Base-by-base conservation (phyloP, 106 monocot genomes). In the Alisma plantagoaquatica region DNA sequence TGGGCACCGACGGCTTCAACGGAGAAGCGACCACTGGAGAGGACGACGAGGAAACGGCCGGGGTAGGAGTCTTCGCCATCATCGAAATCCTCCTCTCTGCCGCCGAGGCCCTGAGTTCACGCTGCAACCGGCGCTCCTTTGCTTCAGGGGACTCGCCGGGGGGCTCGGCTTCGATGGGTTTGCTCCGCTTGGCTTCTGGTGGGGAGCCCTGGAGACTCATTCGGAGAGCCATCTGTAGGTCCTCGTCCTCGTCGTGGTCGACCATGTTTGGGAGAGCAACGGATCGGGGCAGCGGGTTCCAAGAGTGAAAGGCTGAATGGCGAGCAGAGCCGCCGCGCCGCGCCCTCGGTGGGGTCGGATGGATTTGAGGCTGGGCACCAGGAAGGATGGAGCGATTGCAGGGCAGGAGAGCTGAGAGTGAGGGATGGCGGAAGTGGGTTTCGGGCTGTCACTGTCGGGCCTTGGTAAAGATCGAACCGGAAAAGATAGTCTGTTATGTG, bases 131-230 rank as follows among this genome's bases (percentile, higher is more conserved):
- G 45, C 85, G 61, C 44, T 57, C 72, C 74, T 60, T 70, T 19
- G 69, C 68, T 50, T 90, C 90, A 55, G 57, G 75, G 8, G 85
- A 79, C 70, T 90, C 90, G 33, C 75, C 88, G 30, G 62, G 55
- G 32, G 29, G 38, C 31, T n/a, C n/a, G n/a, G n/a, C n/a, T 73
- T 73, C 15, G 66, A 41, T 2, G 30, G 82, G 82, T 71, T 76
- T 98, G 74, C 78, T 98, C 43, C 98, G 73, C 74, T 98, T 98
- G 30, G 98, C 70, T 57, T 85, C 98, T 17, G 84, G 85, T 28
- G 82, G 85, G 33, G 82, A 70, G 20, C 67, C 65, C 47, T 98
- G 98, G 26, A 98, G 71, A 64, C 98, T 98, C 98, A 98, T 98
- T 7, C 71, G 70, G 35, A 98, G 67, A 18, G 90, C 90, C 89